Evolutionary conservation across 306 rosid species (phyloP).

Genomic region (Glycine latifolia): DNA sequence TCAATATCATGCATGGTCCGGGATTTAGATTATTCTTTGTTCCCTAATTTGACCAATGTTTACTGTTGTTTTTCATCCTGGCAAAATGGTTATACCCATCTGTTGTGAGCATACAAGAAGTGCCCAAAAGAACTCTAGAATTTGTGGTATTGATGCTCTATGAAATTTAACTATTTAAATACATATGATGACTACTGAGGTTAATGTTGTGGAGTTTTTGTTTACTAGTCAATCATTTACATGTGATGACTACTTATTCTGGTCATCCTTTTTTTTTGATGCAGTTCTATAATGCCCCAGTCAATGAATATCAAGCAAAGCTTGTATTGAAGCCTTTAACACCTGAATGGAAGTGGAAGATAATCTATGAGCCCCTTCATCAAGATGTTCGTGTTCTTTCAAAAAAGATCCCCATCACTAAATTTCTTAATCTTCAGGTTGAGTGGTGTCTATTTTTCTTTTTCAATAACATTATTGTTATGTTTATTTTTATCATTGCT

Average conservation of each 20-base stretch:
- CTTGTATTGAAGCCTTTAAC: conserved; percentile 86
- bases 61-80: conserved; percentile 2
- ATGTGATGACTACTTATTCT: conserved; percentile 26
- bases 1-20: not conserved
- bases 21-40: conserved; percentile 20
- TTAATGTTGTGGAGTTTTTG: conserved; percentile 2
- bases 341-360: conserved; percentile 84
- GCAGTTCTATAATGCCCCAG: conserved; percentile 91
- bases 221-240: not conserved
- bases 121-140: not conserved
- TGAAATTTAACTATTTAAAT: conserved; percentile 8
- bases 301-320: conserved; percentile 82
- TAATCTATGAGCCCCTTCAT: conserved; percentile 77
- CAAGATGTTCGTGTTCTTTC: conserved; percentile 84
- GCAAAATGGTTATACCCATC: not conserved
- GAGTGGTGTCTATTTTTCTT: conserved; percentile 1
- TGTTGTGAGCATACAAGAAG: too few relatives aligned
- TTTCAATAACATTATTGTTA: not conserved
- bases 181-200: not conserved
- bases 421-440: conserved; percentile 91
- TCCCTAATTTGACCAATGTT: not conserved
- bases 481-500: conserved; percentile 21
- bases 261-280: conserved; percentile 31
- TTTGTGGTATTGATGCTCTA: not conserved
- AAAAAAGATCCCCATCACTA: conserved; percentile 87